Evolutionary conservation across 2,329 filamentous ascomycete species (phyloP).

Genomic region (Hymenoscyphus fraxineus): DNA sequence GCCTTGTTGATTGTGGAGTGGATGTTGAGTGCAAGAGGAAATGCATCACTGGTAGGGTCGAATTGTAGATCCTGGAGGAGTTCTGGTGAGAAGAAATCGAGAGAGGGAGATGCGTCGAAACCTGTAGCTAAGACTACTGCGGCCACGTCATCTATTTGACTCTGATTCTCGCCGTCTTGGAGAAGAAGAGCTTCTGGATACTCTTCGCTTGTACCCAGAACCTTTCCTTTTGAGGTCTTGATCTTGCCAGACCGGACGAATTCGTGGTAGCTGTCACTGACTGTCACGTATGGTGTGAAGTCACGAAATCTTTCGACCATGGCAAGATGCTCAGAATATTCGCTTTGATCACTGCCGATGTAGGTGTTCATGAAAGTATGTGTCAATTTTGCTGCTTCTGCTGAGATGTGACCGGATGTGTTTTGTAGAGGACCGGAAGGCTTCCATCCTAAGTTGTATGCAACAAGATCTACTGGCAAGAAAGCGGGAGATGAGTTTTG

Average conservation of each 20-base stretch:
- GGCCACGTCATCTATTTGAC: slow-evolving; percentile 51
- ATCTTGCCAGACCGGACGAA: slow-evolving; percentile 67
- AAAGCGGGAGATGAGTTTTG: slow-evolving; percentile 54
- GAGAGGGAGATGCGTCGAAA: slow-evolving; percentile 60
- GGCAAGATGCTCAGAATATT: slow-evolving; percentile 40
- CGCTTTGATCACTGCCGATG: slow-evolving; percentile 52
- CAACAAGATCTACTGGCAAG: slow-evolving; percentile 66
- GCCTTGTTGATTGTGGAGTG: slow-evolving; percentile 60
- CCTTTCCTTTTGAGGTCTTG: slow-evolving; percentile 35
- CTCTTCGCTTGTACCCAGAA: slow-evolving; percentile 7
- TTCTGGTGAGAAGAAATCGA: slow-evolving; percentile 59
- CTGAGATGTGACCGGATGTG: slow-evolving; percentile 59
- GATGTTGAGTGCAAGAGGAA: slow-evolving; percentile 65
- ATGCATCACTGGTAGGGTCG: slow-evolving; percentile 41
- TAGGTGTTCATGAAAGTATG: slow-evolving; percentile 49
- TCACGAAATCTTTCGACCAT: slow-evolving; percentile 27
- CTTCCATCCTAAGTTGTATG: slow-evolving; percentile 66
- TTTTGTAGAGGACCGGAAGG: slow-evolving; percentile 56
- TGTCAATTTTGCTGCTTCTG: slow-evolving; percentile 51
- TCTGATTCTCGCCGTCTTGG: slow-evolving; percentile 31
- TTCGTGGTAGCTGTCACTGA: slow-evolving; percentile 69
- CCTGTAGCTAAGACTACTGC: slow-evolving; percentile 74
- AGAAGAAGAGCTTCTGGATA: slow-evolving; percentile 23
- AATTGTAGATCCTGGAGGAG: slow-evolving; percentile 56
- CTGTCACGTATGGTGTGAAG: slow-evolving; percentile 61